A percentile compares a stretch with the other conserved stretches of the same genome.
These are phyloP conservation scores for Sugiyamaella boreocaroliniensis DNA, from an alignment of 805 yeast species.

Conservation along the genomic window DNA sequence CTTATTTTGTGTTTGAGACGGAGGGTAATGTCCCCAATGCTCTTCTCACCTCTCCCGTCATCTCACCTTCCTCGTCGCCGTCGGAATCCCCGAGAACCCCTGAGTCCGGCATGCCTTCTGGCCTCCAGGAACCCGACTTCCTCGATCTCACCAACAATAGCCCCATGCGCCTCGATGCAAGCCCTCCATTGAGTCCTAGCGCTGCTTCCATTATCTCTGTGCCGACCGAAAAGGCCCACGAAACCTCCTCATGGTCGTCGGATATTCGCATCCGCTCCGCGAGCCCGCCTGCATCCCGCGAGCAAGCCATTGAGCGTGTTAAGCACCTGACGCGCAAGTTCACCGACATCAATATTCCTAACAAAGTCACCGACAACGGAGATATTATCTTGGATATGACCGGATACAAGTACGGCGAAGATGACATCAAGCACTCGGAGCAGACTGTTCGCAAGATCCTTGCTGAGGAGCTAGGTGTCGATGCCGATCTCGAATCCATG, in stretches of 20 bases:
- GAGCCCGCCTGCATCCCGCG: slow-evolving; percentile 24
- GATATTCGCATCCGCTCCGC: slow-evolving; percentile 9
- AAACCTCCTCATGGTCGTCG: slow-evolving; percentile 1
- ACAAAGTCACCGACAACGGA: slow-evolving; percentile 81
- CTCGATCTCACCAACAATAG: slow-evolving; percentile 34
- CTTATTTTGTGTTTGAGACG: slow-evolving; percentile 92
- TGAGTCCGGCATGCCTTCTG: slow-evolving; percentile 5
- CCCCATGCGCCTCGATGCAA: background rate
- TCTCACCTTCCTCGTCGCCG: slow-evolving; percentile 55
- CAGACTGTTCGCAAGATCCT: slow-evolving; percentile 65
- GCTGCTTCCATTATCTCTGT: background rate
- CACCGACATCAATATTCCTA: slow-evolving; percentile 71
- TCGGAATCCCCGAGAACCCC: slow-evolving; percentile 22
- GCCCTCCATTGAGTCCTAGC: slow-evolving; percentile 3
- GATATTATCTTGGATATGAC: slow-evolving; percentile 88
- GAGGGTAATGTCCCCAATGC: slow-evolving; percentile 62
- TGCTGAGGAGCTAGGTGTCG: slow-evolving; percentile 55
- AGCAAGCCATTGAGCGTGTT: slow-evolving; percentile 51
- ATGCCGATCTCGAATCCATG: slow-evolving; percentile 25
- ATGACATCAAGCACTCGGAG: slow-evolving; percentile 71
- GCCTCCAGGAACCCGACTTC: slow-evolving; percentile 43
- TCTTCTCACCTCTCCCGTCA: slow-evolving; percentile 79
- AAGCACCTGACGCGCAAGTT: slow-evolving; percentile 57
- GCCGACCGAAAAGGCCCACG: background rate
- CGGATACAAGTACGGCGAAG: slow-evolving; percentile 86